Percentiles rank a stretch among this genome's conserved stretches.
Evolutionary conservation across 2,329 filamentous ascomycete genomes (phyloP).

Genomic region (Chaetomium strumarium): DNA sequence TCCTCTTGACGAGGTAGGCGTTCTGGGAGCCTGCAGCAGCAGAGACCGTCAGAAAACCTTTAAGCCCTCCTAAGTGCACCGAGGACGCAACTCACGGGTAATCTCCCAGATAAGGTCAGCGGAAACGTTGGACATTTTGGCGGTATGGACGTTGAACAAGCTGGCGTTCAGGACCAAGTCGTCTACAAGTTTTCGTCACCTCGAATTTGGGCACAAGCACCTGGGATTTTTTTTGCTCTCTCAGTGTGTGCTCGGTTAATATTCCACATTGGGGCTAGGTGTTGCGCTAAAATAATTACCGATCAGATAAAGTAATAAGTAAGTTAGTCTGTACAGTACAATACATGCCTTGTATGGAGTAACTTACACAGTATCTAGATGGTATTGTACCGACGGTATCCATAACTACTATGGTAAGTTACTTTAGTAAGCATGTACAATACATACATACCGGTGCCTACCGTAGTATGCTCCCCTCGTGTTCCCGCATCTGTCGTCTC

Average conservation of each 20-base stretch:
- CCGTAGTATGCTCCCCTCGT: background rate
- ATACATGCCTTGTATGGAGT: too few relatives aligned
- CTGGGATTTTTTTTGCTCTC: slow-evolving; percentile 26
- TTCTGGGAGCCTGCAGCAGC: slow-evolving; percentile 69
- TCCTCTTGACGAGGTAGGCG: slow-evolving; percentile 88
- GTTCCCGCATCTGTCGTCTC: slow-evolving; percentile 11
- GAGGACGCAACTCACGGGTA: slow-evolving; percentile 64
- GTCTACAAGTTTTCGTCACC: slow-evolving; percentile 20
- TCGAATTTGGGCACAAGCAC: slow-evolving; percentile 23
- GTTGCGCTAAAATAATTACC: background rate
- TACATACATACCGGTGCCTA: too few relatives aligned
- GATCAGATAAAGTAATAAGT: background rate
- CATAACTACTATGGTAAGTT: too few relatives aligned
- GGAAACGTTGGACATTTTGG: slow-evolving; percentile 71
- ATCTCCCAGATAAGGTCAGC: slow-evolving; percentile 92
- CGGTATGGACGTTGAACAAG: slow-evolving; percentile 26
- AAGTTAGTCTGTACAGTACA: too few relatives aligned
- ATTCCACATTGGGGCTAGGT: slow-evolving; percentile 19
- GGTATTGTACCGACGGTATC: too few relatives aligned
- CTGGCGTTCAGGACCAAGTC: slow-evolving; percentile 20
- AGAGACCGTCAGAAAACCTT: slow-evolving; percentile 19
- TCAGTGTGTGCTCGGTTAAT: slow-evolving; percentile 36
- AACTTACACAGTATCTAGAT: too few relatives aligned
- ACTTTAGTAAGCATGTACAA: too few relatives aligned
- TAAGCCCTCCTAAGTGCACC: background rate